Evolutionary conservation across 352 stramenopile genomes (phyloP).

Genomic region (Phytophthora hibernalis): DNA sequence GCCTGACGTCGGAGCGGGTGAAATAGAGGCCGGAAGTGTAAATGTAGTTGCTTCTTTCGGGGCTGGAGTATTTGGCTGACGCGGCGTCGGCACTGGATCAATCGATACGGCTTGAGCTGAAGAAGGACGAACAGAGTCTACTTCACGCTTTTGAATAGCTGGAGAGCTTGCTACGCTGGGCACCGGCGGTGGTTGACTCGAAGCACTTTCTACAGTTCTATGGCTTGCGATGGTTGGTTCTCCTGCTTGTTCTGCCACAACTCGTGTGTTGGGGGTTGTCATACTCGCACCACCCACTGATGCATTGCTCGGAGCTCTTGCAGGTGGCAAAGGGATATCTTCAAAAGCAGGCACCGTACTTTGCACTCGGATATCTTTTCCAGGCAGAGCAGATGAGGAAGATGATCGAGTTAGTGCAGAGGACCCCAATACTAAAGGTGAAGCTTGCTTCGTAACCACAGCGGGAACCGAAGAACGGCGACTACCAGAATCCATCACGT

Average conservation of each 20-base stretch:
- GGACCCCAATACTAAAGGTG: not conserved
- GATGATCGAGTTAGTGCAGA: slow-evolving; percentile 30
- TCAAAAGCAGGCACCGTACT: not conserved
- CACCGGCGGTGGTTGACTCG: not conserved
- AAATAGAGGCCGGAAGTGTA: not conserved
- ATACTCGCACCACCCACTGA: not conserved
- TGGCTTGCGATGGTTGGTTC: not conserved
- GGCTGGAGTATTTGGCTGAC: not conserved
- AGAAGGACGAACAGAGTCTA: not conserved
- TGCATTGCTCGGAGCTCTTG: slow-evolving; percentile 8
- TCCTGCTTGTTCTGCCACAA: not conserved
- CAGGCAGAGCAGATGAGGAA: slow-evolving; percentile 39
- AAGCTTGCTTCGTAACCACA: not conserved
- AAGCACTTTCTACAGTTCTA: not conserved
- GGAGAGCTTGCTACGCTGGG: not conserved
- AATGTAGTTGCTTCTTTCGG: not conserved
- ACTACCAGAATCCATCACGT: not conserved
- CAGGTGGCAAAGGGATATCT: slow-evolving; percentile 2
- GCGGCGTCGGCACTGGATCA: not conserved
- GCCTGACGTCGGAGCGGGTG: not conserved
- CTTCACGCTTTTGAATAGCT: not conserved
- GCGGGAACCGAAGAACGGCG: slow-evolving; percentile 10
- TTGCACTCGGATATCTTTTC: not conserved
- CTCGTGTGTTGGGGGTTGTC: not conserved
- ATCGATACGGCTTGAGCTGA: not conserved